These are phyloP conservation scores for Aspergillus melleus DNA, from an alignment of 2,329 filamentous ascomycete species.

Conservation along the genomic window DNA sequence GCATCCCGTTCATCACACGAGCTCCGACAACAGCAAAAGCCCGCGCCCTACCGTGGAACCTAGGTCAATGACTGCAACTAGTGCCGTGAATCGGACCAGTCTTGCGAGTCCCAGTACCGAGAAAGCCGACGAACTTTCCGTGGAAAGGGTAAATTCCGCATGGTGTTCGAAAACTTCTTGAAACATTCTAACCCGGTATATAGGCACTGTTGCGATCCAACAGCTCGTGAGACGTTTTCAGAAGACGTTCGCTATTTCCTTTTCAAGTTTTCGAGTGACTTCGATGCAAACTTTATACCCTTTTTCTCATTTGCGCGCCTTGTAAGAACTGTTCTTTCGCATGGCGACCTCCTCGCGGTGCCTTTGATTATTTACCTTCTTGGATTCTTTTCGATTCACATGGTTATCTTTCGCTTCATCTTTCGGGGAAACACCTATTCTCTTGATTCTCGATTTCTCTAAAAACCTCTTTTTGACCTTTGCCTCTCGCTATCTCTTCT, in stretches of 20 bases:
- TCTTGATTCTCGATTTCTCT: constrained; percentile 3
- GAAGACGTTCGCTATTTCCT: constrained; percentile 25
- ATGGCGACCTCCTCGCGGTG: constrained; percentile 11
- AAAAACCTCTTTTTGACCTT: background rate
- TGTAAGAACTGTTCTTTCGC: constrained; percentile 22
- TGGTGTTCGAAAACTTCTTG: constrained; percentile 9
- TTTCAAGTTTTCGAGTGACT: constrained; percentile 27
- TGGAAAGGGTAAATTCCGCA: constrained; percentile 52
- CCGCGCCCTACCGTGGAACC: constrained; percentile 59
- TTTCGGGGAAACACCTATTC: constrained; percentile 4
- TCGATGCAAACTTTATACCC: constrained; percentile 30
- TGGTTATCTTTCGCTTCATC: constrained; percentile 7
- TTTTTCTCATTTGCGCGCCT: constrained; percentile 24
- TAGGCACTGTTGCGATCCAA: constrained; percentile 49
- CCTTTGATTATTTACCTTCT: constrained; percentile 11
- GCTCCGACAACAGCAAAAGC: constrained; percentile 39
- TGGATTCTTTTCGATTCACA: constrained; percentile 11
- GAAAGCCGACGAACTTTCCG: constrained; percentile 61
- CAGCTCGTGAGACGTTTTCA: constrained; percentile 44
- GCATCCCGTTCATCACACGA: constrained; percentile 33
- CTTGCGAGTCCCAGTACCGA: constrained; percentile 64
- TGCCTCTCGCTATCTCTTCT: constrained; percentile 5
- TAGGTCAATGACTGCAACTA: constrained; percentile 69
- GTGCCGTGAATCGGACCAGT: constrained; percentile 56
- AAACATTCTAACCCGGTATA: constrained; percentile 18